Percentiles rank a stretch among this genome's conserved stretches.
phyloP scores from a whole-genome alignment of 345 rosid genomes.

The Eucalyptus camaldulensis region DNA sequence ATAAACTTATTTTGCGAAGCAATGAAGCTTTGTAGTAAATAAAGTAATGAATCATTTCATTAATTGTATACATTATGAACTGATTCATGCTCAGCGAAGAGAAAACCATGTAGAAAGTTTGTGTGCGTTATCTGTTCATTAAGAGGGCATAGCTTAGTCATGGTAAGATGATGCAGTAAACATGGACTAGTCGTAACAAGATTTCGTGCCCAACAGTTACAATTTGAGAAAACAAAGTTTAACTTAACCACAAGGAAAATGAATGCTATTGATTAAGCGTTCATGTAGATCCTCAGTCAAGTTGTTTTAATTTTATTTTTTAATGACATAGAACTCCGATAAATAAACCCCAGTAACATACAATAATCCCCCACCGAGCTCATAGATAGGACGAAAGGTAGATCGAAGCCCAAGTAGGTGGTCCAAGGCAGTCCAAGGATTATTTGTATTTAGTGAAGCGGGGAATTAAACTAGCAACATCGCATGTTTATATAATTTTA shows the following conservation, averaged over 20 bases:
- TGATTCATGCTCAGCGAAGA: neutral
- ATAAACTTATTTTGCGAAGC: neutral
- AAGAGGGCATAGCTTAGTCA: neutral
- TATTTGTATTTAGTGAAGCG: neutral
- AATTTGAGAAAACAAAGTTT: neutral
- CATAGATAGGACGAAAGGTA: neutral
- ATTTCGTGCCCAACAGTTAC: neutral
- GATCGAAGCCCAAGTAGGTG: neutral
- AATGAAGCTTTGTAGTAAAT: neutral
- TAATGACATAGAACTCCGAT: neutral
- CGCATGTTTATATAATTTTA: neutral
- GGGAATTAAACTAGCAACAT: neutral
- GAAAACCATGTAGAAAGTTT: neutral
- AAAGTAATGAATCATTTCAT: neutral
- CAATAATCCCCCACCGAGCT: neutral
- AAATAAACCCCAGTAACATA: neutral
- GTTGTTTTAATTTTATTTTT: neutral
- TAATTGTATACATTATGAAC: neutral
- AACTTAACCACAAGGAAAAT: neutral
- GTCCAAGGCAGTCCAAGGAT: neutral
- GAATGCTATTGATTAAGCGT: neutral
- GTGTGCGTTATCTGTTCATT: neutral
- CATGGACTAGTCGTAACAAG: neutral
- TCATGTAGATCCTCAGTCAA: neutral
- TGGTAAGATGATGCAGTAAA: neutral